Conservation (phyloP, 441 rosid genomes). For the Bocquillonia castaneifolia region DNA sequence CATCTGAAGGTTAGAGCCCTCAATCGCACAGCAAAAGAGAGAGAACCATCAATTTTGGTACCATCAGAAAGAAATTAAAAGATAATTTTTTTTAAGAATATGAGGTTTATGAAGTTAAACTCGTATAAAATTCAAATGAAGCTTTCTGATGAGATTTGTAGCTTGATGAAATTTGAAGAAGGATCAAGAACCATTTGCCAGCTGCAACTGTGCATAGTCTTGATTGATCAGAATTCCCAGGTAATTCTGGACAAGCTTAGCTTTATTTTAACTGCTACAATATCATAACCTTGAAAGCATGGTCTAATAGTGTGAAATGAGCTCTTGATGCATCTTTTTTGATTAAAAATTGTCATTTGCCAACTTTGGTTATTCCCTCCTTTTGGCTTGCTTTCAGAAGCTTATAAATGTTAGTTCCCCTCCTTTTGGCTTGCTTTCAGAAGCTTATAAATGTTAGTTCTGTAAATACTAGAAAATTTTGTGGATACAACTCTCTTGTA, state of each 20-base stretch:
- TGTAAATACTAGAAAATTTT: slow-evolving; percentile 6
- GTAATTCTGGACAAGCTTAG: background rate
- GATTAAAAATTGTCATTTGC: background rate
- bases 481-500: background rate
- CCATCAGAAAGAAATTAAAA: background rate
- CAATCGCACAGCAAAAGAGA: background rate
- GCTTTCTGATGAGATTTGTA: background rate
- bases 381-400: no score
- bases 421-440: no score
- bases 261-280: background rate
- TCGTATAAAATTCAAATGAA: slow-evolving; percentile 4
- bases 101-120: background rate
- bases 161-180: background rate
- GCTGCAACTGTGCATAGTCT: background rate
- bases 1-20: slow-evolving; percentile 7
- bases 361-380: no score
- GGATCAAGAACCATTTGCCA: background rate
- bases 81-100: background rate
- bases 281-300: background rate
- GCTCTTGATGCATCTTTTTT: background rate
- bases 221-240: background rate
- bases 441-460: background rate
- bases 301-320: no score
- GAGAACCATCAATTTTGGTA: background rate
- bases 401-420: no score